Base-by-base conservation (phyloP, 75 land plant species). In the Ceratopteris richardii region DNA sequence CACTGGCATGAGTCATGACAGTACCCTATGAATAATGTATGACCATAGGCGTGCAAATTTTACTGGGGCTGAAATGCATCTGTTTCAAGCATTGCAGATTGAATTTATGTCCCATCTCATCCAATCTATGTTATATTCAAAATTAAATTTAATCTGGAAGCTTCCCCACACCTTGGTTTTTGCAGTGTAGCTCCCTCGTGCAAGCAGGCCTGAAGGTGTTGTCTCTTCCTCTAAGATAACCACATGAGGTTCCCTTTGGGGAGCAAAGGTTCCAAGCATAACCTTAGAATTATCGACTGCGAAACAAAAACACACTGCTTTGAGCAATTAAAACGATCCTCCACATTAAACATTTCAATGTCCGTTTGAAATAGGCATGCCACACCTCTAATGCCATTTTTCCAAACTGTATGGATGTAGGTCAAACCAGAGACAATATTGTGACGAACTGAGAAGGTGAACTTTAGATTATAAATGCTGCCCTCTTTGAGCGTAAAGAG, bases 351-450 rank as follows among this genome's bases (percentile, higher is more conserved):
- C 9, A 40, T 9, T 14, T 14, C 42, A 9, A 9, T 40, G 42
- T 40, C 42, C 9, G 14, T 9, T 14, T 14, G 12, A 9, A 40
- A 40, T 9, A 9, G 42, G 42, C 42, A 40, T 40, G 12, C 12
- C 14, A 40, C 42, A 85, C 94, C 94, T 61, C 76, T 74, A 30
- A 88, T 29, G 28, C 90, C 90, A 65, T 78, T 77, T 74, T 93
- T 93, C 98, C 98, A 93, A 16, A 93, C 98, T 0, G 78, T 78
- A 67, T 93, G 86, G 2, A 68, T 68, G 76, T 82, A 88, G 41
- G 56, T 72, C 63, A 93, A 78, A 16, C 98, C 98, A 0, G 87
- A 82, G 16, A 93, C 98, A 57, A 93, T 82, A 72, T 93, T 89
- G 57, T 79, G 76, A 57, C 64, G 77, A 21, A 93, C 98, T 0